Evolutionary conservation across 345 rosid species (phyloP).

Genomic region (Euphorbia peplus): DNA sequence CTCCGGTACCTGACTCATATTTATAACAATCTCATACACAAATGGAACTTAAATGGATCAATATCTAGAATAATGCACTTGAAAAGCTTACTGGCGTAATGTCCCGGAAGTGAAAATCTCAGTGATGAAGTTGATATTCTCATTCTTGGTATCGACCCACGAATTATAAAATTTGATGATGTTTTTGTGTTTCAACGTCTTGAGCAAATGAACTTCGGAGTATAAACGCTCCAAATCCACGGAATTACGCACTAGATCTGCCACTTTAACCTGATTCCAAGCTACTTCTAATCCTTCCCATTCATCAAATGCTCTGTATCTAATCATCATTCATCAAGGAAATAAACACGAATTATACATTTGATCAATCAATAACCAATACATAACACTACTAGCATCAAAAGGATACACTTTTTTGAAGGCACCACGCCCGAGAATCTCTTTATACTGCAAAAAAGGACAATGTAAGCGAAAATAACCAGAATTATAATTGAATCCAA

Average conservation of each 20-base stretch:
- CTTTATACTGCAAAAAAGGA: conserved; percentile 30
- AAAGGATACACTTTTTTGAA: conserved; percentile 39
- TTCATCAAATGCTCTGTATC: conserved; percentile 31
- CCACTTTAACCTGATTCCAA: conserved; percentile 36
- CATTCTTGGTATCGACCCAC: conserved; percentile 31
- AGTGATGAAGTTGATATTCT: conserved; percentile 36
- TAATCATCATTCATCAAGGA: conserved; percentile 48
- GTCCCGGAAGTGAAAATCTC: conserved; percentile 39
- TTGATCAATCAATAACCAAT: not conserved
- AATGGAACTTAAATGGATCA: not conserved
- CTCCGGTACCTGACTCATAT: conserved; percentile 24
- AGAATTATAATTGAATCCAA: conserved; percentile 7
- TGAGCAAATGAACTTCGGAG: conserved; percentile 30
- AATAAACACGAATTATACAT: conserved; percentile 16
- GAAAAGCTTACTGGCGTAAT: conserved; percentile 31
- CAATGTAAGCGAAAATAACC: not conserved
- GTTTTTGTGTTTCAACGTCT: conserved; percentile 31
- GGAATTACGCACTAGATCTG: conserved; percentile 21
- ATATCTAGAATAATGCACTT: not conserved
- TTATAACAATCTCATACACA: not conserved
- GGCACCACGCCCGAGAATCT: conserved; percentile 33
- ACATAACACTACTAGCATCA: not conserved
- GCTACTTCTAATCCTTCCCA: conserved; percentile 38
- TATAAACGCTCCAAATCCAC: conserved; percentile 27
- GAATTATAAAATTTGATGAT: conserved; percentile 34